Evolutionary conservation across 2,329 filamentous ascomycete genomes (phyloP), one percentile per base, ranked within the genome.

Genomic region (Trichoderma koningii): DNA sequence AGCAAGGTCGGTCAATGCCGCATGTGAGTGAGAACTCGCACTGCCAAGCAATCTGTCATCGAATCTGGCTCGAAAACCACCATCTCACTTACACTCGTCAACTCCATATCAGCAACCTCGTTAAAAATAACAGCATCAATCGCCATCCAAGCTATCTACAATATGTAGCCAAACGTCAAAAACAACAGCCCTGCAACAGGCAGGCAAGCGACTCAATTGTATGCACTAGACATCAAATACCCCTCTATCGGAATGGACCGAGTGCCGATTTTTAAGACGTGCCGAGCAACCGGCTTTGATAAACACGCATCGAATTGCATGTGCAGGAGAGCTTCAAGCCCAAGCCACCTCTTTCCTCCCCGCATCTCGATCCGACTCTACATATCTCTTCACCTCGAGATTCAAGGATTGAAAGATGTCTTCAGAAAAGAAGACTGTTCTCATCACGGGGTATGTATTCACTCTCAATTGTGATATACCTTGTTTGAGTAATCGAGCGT

Each of bases 371-470:
- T 19, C 47, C 19, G 14, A 26, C 41, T 60, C 15, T 21, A 10
- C 47, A 12, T 48, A n/a, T n/a, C 5, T 48, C 55, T 51, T 61
- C 48, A 7, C 10, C 21, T 28, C 50, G 28, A n/a, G 4, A 30
- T 14, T 56, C 7, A 17, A 63, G 1, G n/a, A 21, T 6, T 10
- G 10, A 28, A 65, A 63, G 2, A 73, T 74, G 74, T 59, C 68
- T 6, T 41, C 64, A 55, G 50, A 63, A 38, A 77, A 78, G 65
- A 83, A 78, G 68, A 77, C 76, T 6, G 81, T 83, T 15, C 76
- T 84, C 34, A 81, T 84, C 66, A 84, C 82, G 28, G 82, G 82
- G 81, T 83, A 73, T 21, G 75, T 10, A 26, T 53, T 7, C 3
- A 1, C 28, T 30, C 10, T 3, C 66, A 9, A 10, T 44, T 30